Percentiles rank a stretch among this genome's conserved stretches.
Conservation (phyloP, 331 rosid species). For the Erythrophleum ivorense region DNA sequence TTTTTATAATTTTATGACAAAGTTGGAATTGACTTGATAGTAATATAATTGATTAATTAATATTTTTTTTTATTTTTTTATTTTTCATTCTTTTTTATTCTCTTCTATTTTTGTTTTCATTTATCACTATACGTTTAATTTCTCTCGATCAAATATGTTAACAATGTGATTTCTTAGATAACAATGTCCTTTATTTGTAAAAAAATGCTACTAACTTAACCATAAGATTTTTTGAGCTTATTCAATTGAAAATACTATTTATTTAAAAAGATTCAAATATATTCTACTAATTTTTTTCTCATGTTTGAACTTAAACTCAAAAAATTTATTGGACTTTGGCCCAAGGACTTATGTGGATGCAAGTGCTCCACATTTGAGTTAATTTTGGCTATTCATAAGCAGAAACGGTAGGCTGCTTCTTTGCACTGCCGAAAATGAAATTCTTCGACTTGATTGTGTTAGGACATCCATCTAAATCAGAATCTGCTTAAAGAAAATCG, state of each 20-base stretch:
- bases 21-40: background rate
- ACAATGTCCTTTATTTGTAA: background rate
- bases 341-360: background rate
- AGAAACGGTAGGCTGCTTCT: too few relatives aligned
- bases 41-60: background rate
- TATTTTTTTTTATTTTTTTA: background rate
- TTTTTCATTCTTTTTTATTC: background rate
- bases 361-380: background rate
- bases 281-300: background rate
- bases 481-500: too few relatives aligned
- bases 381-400: too few relatives aligned
- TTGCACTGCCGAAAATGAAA: too few relatives aligned
- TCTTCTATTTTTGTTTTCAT: background rate
- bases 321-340: background rate
- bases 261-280: background rate
- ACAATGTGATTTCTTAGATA: background rate
- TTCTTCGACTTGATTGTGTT: too few relatives aligned
- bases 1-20: background rate
- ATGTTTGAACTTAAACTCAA: background rate
- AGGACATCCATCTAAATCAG: too few relatives aligned
- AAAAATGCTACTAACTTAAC: background rate
- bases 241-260: background rate
- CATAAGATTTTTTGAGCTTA: background rate
- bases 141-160: background rate
- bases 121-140: background rate